These are phyloP conservation scores for Ceratocystis diversiconidia DNA, from an alignment of 2,329 filamentous ascomycete species.

Conservation along the genomic window DNA sequence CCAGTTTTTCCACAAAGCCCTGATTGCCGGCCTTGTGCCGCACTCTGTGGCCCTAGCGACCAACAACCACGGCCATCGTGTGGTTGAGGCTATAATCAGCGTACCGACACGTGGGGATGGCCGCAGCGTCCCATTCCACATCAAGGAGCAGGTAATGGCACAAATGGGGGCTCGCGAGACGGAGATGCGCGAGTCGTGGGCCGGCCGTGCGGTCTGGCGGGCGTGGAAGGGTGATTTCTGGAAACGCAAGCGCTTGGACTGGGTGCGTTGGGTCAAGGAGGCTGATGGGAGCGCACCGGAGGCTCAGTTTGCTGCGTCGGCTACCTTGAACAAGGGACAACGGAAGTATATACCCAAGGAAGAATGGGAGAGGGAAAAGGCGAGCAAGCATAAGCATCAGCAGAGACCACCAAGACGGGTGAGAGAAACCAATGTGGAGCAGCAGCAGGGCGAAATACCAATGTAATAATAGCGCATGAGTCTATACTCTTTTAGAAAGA, in stretches of 20 bases:
- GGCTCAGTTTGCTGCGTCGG: slow-evolving; percentile 10
- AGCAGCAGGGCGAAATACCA: background rate
- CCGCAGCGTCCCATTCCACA: slow-evolving; percentile 38
- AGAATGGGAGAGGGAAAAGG: slow-evolving; percentile 16
- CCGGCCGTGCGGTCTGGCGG: slow-evolving; percentile 42
- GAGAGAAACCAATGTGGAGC: background rate
- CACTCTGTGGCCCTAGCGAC: slow-evolving; percentile 33
- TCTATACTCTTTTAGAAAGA: background rate
- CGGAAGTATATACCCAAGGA: slow-evolving; percentile 16
- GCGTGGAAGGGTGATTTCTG: slow-evolving; percentile 45
- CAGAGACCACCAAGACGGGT: slow-evolving; percentile 11
- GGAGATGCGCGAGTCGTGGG: slow-evolving; percentile 38
- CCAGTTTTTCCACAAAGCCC: slow-evolving; percentile 41
- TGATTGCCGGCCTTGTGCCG: slow-evolving; percentile 35
- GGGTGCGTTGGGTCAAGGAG: slow-evolving; percentile 44
- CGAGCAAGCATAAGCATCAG: slow-evolving; percentile 9
- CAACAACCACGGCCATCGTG: slow-evolving; percentile 37
- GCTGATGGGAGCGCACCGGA: slow-evolving; percentile 14
- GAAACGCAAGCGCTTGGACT: slow-evolving; percentile 38
- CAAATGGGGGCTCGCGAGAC: slow-evolving; percentile 35
- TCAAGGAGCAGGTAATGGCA: slow-evolving; percentile 42
- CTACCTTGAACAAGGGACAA: slow-evolving; percentile 8
- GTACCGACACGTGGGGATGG: slow-evolving; percentile 36
- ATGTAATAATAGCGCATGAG: background rate
- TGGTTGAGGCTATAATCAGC: slow-evolving; percentile 35